Evolutionary conservation across 768 basidiomycete species (phyloP), one percentile per base, ranked within the genome.

Genomic region (Myochromella boudieri): DNA sequence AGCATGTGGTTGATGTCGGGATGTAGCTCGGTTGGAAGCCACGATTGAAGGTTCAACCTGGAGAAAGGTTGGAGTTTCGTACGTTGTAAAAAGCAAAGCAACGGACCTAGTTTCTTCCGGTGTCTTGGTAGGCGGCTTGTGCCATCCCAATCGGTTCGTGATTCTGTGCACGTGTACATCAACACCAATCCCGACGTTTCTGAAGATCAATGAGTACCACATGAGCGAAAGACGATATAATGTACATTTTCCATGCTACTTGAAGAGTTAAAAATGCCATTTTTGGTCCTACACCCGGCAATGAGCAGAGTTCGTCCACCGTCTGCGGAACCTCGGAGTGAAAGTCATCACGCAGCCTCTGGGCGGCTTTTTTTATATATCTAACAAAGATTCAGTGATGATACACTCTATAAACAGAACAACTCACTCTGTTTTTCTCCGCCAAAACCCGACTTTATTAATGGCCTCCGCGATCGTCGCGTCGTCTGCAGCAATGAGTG

Each of bases 111-210:
- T 97, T 58, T 90, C 82, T 59, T 99, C 95, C 0, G 95, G 90
- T 2, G 72, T 87, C 59, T 85, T 89, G 1, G 94, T 95, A 5
- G 81, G 82, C 2, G 78, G 82, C 50, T 81, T 80, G 65, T 98
- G 95, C 95, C 95, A 99, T 31, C 89, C 84, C 1, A 99, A 66
- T 12, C 93, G 75, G 56, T 98, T 95, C 21, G 94, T 94, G 43
- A 99, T 97, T 5, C 95, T 75, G 56, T 97, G 94, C 6, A 97
- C 94, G 63, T 99, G 95, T 0, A 92, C 88, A 56, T 99, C 95
- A 0, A 98, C 95, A 0, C 95, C 95, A 26, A 97, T 95, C 1
- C 95, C 95, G 20, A 78, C 72, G 56, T 93, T 91, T 37, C 89
- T 92, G 59, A n/a, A 41, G 9, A 6, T 27, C 38, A n/a, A 20